Conservation (phyloP, 2,329 filamentous ascomycete genomes). For the Purpureocillium lavendulum region DNA sequence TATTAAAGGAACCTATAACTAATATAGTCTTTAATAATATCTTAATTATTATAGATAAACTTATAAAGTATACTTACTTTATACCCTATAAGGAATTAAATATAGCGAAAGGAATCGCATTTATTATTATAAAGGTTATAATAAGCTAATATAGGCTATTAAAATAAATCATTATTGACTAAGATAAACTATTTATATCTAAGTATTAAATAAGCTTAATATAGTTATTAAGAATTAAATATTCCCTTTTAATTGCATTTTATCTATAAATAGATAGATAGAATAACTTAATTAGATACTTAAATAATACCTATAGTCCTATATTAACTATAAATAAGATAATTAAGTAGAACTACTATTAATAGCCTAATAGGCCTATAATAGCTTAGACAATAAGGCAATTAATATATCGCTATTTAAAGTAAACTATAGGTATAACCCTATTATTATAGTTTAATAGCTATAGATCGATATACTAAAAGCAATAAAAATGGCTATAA, state of each 20-base stretch:
- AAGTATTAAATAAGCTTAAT: neutral
- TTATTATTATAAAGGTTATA: neutral
- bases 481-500: slow-evolving; percentile 4
- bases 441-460: no score
- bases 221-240: slow-evolving; percentile 1
- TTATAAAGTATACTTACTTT: neutral
- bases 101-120: neutral
- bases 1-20: slow-evolving; percentile 5
- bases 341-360: no score
- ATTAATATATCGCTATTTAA: no score
- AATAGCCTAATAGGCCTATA: no score
- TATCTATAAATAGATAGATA: neutral
- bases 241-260: neutral
- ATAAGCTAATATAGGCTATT: neutral
- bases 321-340: no score
- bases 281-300: neutral
- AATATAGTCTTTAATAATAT: slow-evolving; percentile 7
- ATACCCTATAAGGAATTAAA: slow-evolving; percentile 1
- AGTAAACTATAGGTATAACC: no score
- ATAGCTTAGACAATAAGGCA: no score
- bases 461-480: neutral
- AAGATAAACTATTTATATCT: neutral
- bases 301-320: no score
- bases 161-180: neutral
- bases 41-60: neutral